Evolutionary conservation across 257 asterid genomes (phyloP).

Genomic region (Hygrophila difformis): DNA sequence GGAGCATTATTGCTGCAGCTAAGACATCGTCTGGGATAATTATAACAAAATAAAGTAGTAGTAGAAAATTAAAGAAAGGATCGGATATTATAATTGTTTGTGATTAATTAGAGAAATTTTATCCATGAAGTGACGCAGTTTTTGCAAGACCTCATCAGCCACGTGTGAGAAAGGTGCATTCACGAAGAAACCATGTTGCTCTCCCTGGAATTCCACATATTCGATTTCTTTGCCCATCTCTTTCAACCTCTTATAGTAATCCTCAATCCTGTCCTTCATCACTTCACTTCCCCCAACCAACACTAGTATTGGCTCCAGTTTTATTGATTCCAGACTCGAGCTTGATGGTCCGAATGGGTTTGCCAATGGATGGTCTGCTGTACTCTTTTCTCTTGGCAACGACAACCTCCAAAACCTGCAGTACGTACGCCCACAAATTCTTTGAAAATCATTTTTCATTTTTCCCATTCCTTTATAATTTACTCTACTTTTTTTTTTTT

Average conservation of each 20-base stretch:
- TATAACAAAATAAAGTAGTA: too few species aligned
- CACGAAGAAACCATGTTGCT: conserved; percentile 53
- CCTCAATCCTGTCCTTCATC: conserved; percentile 50
- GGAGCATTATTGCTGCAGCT: too few species aligned
- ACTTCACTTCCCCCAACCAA: conserved; percentile 48
- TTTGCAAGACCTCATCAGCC: too few species aligned
- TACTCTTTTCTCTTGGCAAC: conserved; percentile 43
- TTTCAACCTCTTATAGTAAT: conserved; percentile 37
- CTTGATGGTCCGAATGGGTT: conserved; percentile 70
- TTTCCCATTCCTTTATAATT: too few species aligned
- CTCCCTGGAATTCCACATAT: conserved; percentile 29
- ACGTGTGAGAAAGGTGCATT: conserved; percentile 17
- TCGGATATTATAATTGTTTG: too few species aligned
- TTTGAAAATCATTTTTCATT: too few species aligned
- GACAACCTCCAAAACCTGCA: conserved; percentile 82
- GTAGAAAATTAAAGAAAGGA: too few species aligned
- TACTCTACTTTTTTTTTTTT: too few species aligned
- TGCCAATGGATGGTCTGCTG: conserved; percentile 45
- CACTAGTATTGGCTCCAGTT: conserved; percentile 49
- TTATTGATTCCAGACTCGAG: conserved; percentile 29
- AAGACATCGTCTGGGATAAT: too few species aligned
- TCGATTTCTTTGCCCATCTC: conserved; percentile 32
- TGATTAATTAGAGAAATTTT: too few species aligned
- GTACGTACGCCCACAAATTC: too few species aligned
- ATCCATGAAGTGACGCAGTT: too few species aligned